Conservation (phyloP, 108 stramenopile genomes). For the Aurantiochytrium sp. region DNA sequence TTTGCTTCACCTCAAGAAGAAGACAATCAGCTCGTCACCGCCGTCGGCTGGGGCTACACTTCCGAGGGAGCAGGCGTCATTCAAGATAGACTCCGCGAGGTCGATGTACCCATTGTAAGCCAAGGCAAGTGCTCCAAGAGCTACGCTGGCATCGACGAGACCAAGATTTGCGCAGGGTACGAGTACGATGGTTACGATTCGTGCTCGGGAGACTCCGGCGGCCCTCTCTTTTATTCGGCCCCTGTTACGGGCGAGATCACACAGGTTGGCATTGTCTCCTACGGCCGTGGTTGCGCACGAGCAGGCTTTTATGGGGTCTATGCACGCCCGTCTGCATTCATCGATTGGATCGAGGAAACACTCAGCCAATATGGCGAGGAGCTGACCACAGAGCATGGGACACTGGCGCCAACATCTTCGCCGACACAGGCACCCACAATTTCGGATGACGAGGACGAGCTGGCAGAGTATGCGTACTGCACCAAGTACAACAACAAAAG, state of each 20-base stretch:
- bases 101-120: background rate
- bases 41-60: background rate
- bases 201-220: background rate
- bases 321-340: background rate
- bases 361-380: background rate
- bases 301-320: background rate
- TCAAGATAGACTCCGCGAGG: background rate
- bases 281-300: background rate
- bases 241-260: background rate
- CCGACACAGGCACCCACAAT: background rate
- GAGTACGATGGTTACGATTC: background rate
- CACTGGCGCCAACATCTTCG: background rate
- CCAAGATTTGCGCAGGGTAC: conserved; percentile 4
- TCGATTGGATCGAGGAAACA: background rate
- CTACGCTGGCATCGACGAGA: background rate
- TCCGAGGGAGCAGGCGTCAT: background rate
- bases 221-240: background rate
- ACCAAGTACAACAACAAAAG: background rate
- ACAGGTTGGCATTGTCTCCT: background rate
- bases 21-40: background rate
- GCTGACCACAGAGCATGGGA: background rate
- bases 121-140: background rate
- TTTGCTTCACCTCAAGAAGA: background rate
- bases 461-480: background rate
- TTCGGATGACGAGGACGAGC: background rate